These are phyloP conservation scores for Aspergillus egyptiacus DNA, from an alignment of 495 filamentous ascomycete genomes.

Conservation along the genomic window DNA sequence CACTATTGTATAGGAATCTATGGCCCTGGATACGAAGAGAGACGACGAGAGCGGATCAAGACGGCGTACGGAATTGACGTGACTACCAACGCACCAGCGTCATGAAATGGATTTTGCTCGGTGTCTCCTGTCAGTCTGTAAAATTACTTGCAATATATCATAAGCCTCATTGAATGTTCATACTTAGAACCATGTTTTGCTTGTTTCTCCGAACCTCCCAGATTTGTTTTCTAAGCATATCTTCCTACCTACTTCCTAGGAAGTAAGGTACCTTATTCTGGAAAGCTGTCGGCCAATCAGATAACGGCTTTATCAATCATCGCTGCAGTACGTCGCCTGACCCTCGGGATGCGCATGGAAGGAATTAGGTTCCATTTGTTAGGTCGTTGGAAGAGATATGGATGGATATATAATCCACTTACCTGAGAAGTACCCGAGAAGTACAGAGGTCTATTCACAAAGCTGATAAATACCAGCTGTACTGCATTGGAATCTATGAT, in stretches of 20 bases:
- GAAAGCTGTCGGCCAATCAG: conserved; percentile 14
- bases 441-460: too few relatives aligned
- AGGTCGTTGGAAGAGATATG: too few relatives aligned
- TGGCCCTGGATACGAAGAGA: conserved; percentile 78
- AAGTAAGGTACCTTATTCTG: too few relatives aligned
- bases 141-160: conserved; percentile 38
- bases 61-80: conserved; percentile 89
- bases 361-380: too few relatives aligned
- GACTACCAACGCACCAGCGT: conserved; percentile 34
- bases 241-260: too few relatives aligned
- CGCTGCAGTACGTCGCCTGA: neutral
- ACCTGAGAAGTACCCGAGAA: too few relatives aligned
- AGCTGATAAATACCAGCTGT: too few relatives aligned
- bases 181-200: conserved; percentile 17
- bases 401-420: too few relatives aligned
- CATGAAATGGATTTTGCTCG: conserved; percentile 30
- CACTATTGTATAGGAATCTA: conserved; percentile 57
- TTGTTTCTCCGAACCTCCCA: neutral
- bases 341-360: neutral
- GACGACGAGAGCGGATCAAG: conserved; percentile 76
- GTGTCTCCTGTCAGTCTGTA: conserved; percentile 27
- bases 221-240: neutral
- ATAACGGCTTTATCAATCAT: conserved; percentile 15
- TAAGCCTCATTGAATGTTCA: conserved; percentile 28
- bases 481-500: too few relatives aligned